Percentiles rank a stretch among this genome's conserved stretches.
Evolutionary conservation across 805 yeast species (phyloP).

Genomic region (Candida germanica): DNA sequence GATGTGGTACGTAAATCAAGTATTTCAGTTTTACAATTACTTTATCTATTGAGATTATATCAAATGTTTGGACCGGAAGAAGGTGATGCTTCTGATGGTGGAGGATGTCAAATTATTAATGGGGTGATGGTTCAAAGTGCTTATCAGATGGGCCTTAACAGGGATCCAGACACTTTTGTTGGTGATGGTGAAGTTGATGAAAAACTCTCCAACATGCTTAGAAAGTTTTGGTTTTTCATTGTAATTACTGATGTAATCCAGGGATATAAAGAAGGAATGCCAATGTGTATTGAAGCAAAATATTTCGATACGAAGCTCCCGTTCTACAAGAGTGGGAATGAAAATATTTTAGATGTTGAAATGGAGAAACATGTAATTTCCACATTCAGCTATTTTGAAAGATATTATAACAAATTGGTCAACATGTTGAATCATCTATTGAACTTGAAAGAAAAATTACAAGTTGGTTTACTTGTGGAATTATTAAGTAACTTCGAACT

Average conservation of each 20-base stretch:
- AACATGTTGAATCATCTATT: conserved; percentile 22
- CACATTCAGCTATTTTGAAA: conserved; percentile 25
- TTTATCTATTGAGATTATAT: conserved; percentile 51
- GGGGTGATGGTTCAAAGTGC: conserved; percentile 66
- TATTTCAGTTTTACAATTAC: conserved; percentile 51
- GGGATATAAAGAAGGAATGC: conserved; percentile 33
- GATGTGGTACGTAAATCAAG: conserved; percentile 38
- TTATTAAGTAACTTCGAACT: conserved; percentile 35
- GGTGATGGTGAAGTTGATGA: conserved; percentile 21
- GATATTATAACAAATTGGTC: conserved; percentile 26
- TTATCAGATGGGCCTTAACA: conserved; percentile 59
- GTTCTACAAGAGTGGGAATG: conserved; percentile 30
- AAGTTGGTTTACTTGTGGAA: conserved; percentile 18
- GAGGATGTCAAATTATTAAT: conserved; percentile 52
- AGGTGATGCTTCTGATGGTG: conserved; percentile 60
- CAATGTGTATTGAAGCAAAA: conserved; percentile 26
- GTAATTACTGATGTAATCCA: conserved; percentile 27
- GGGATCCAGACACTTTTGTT: conserved; percentile 58
- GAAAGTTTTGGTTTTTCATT: conserved; percentile 39
- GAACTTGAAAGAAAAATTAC: conserved; percentile 17
- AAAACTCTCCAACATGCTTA: conserved; percentile 21
- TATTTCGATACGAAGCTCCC: conserved; percentile 31
- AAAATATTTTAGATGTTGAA: conserved; percentile 30
- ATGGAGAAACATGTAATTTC: conserved; percentile 36
- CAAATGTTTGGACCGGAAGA: conserved; percentile 51